Evolutionary conservation across 192 early-diverging fungal species (phyloP), one percentile per base, ranked within the genome.

Genomic region (Backusella liffmaniae): DNA sequence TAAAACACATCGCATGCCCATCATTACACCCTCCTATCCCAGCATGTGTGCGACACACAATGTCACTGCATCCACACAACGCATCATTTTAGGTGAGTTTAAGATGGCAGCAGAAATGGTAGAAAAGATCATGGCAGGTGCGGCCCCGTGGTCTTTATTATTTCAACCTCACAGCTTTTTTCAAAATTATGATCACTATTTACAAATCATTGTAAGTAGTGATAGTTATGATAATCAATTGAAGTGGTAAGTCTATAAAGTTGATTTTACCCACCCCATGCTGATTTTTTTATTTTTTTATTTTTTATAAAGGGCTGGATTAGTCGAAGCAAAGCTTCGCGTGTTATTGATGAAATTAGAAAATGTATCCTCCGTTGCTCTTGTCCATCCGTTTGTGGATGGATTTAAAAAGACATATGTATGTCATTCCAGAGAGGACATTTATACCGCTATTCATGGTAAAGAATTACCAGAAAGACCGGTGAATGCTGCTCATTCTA

Each of bases 361-460:
- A 79, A 69, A 51, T 16, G 81, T 87, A 0, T 84, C 88, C 5
- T 41, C 74, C 67, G 72, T 96, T 41, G 81, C 85, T 16, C 32
- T 92, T 23, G 92, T 88, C 13, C 92, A 93, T 70, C 95, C 95
- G 39, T 94, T 88, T 77, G 91, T 91, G 73, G 90, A 94, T 79
- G 85, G 89, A 73, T 88, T 89, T 65, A 86, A 92, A 46, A 84
- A 88, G 35, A 73, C 79, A 1, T 79, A 84, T 66, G 18, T 42
- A 1, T 74, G 65, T 44, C 35, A 74, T 34, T 34, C 59, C 12
- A 29, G 12, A 42, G 73, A 73, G 36, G 66, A 70, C 3, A 32
- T 30, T 23, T 21, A n/a, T 32, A 46, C 26, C 21, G 66, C 41
- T 2, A 69, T 39, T 18, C 67, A 49, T 62, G 72, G 67, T 8